phyloP scores from a whole-genome alignment of 2,329 filamentous ascomycete species.

The Aspergillus hiratsukae region DNA sequence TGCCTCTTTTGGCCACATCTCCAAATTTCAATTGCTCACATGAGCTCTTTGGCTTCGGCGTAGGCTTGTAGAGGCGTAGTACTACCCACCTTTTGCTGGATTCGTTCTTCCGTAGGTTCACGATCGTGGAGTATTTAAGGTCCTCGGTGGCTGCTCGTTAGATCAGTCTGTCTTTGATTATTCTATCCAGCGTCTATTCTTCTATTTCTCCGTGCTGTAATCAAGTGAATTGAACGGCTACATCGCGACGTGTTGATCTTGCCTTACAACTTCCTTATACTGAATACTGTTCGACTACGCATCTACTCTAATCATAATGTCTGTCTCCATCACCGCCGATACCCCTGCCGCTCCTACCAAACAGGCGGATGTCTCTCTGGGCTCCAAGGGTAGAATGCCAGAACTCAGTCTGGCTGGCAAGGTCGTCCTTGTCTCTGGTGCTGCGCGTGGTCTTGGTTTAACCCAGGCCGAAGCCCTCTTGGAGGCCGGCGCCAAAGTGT shows the following conservation, averaged over 20 bases:
- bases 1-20: conserved; percentile 3
- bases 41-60: conserved; percentile 10
- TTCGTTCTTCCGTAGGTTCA: neutral
- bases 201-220: neutral
- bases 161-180: neutral
- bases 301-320: conserved; percentile 20
- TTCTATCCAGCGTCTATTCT: neutral
- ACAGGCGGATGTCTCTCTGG: conserved; percentile 26
- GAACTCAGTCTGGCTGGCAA: conserved; percentile 73
- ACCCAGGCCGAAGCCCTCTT: conserved; percentile 68
- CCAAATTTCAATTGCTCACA: conserved; percentile 16
- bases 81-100: neutral
- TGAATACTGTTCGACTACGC: neutral
- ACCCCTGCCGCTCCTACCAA: conserved; percentile 22
- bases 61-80: neutral
- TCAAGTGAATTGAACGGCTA: neutral
- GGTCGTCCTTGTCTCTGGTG: conserved; percentile 67
- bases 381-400: conserved; percentile 48
- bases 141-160: neutral
- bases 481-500: conserved; percentile 65
- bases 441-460: conserved; percentile 67
- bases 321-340: conserved; percentile 29
- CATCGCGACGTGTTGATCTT: neutral
- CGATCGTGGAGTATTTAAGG: conserved; percentile 16
- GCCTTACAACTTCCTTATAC: neutral